These are phyloP conservation scores for Hymenoscyphus fraxineus DNA, from an alignment of 2,329 filamentous ascomycete species.

Conservation along the genomic window DNA sequence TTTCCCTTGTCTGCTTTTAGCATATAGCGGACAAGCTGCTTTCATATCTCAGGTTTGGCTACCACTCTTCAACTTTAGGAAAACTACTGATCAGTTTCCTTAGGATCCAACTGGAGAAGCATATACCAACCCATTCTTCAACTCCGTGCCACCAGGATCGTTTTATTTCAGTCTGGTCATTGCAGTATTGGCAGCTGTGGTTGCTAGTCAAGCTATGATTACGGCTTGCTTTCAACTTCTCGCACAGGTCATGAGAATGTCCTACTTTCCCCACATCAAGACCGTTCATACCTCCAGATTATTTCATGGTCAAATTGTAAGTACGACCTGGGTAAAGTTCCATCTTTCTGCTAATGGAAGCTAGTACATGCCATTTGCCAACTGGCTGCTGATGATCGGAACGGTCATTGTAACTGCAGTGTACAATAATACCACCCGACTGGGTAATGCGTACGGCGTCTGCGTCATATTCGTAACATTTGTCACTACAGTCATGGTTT, in stretches of 20 bases:
- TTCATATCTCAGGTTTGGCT: constrained; percentile 51
- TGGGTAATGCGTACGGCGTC: constrained; percentile 73
- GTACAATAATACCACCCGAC: constrained; percentile 67
- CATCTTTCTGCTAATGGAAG: neutral
- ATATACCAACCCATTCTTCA: constrained; percentile 71
- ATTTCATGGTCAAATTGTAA: constrained; percentile 65
- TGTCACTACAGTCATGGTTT: constrained; percentile 71
- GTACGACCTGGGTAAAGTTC: neutral
- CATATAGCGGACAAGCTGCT: constrained; percentile 62
- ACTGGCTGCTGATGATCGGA: constrained; percentile 74
- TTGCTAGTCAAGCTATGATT: constrained; percentile 76
- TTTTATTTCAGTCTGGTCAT: constrained; percentile 66
- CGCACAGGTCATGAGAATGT: constrained; percentile 65
- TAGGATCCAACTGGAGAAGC: constrained; percentile 49
- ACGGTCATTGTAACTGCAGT: constrained; percentile 70
- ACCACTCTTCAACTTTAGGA: too few relatives aligned
- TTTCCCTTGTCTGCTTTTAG: constrained; percentile 59
- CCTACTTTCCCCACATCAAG: constrained; percentile 73
- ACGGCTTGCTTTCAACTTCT: constrained; percentile 67
- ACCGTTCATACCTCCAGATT: constrained; percentile 65
- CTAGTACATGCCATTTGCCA: constrained; percentile 66
- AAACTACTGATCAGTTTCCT: neutral
- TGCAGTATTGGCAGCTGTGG: constrained; percentile 66
- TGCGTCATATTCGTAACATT: constrained; percentile 80
- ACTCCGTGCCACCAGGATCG: constrained; percentile 62